phyloP scores from a whole-genome alignment of 2,329 filamentous ascomycete genomes.

The Cordyceps tenuipes region DNA sequence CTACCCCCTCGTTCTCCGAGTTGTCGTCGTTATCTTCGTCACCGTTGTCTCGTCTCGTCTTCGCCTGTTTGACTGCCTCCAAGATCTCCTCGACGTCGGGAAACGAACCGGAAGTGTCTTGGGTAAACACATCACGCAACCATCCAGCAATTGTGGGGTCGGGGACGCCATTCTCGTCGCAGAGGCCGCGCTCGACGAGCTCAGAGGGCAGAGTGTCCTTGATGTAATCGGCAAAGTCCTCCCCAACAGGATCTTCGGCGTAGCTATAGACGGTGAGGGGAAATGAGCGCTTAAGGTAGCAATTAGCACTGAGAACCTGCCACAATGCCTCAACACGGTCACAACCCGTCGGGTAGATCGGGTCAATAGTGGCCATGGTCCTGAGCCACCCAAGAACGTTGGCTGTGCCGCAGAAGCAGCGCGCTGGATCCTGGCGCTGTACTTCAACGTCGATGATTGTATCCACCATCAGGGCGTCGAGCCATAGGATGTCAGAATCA shows the following conservation, averaged over 20 bases:
- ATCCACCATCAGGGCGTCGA: conserved; percentile 6
- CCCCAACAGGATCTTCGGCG: conserved; percentile 7
- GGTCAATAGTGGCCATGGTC: neutral
- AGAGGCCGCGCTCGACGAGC: neutral
- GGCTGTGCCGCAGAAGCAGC: neutral
- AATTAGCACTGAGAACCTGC: conserved; percentile 10
- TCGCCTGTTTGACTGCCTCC: neutral
- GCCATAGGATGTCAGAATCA: neutral
- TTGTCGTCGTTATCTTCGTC: neutral
- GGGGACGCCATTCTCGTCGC: neutral
- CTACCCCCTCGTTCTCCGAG: neutral
- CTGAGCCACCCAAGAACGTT: conserved; percentile 1
- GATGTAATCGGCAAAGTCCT: conserved; percentile 8
- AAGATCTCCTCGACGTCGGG: conserved; percentile 3
- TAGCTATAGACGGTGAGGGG: conserved; percentile 7
- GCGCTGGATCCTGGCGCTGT: neutral
- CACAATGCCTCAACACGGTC: conserved; percentile 11
- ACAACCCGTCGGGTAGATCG: conserved; percentile 7
- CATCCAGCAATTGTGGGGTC: neutral
- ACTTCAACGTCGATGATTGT: neutral
- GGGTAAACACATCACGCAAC: neutral
- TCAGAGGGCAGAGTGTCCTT: neutral
- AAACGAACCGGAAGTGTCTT: neutral
- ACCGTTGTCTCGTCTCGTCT: neutral
- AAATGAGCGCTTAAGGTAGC: conserved; percentile 5